Conservation (phyloP, 257 asterid genomes). For the Nicotiana noctiflora region DNA sequence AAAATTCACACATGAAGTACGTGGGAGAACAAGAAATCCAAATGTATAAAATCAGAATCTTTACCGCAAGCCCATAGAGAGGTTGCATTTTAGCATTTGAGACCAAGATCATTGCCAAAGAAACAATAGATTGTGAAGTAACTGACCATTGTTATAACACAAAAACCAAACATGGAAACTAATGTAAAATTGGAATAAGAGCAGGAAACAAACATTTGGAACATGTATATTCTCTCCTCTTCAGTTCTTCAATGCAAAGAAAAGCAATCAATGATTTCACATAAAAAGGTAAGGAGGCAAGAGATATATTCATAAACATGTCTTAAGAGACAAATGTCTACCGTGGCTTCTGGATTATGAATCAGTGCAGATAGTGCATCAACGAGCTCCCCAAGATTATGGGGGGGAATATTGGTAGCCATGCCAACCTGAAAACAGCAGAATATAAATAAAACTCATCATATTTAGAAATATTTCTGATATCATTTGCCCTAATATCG, state of each 20-base stretch:
- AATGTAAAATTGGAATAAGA: neutral
- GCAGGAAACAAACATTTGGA: neutral
- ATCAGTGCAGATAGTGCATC: slow-evolving; percentile 84
- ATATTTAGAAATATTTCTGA: neutral
- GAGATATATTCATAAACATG: neutral
- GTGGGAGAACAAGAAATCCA: neutral
- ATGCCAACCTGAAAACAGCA: slow-evolving; percentile 74
- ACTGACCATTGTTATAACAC: neutral
- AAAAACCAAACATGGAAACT: neutral
- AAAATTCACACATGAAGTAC: neutral
- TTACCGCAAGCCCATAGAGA: neutral
- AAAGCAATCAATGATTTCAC: neutral
- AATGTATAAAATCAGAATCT: neutral
- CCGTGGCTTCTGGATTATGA: slow-evolving; percentile 97
- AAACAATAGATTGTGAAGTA: neutral
- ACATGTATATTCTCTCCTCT: neutral
- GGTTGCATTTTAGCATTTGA: neutral
- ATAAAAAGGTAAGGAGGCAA: neutral
- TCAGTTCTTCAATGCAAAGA: neutral
- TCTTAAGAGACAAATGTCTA: slow-evolving; percentile 20
- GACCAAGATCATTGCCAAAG: neutral
- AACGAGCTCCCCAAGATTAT: slow-evolving; percentile 95
- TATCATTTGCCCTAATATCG: neutral
- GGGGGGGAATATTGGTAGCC: slow-evolving; percentile 99
- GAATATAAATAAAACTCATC: slow-evolving; percentile 1